These are phyloP conservation scores for Trichosphaerium sp. DNA, from an alignment of 78 protist genomes.

Conservation along the genomic window DNA sequence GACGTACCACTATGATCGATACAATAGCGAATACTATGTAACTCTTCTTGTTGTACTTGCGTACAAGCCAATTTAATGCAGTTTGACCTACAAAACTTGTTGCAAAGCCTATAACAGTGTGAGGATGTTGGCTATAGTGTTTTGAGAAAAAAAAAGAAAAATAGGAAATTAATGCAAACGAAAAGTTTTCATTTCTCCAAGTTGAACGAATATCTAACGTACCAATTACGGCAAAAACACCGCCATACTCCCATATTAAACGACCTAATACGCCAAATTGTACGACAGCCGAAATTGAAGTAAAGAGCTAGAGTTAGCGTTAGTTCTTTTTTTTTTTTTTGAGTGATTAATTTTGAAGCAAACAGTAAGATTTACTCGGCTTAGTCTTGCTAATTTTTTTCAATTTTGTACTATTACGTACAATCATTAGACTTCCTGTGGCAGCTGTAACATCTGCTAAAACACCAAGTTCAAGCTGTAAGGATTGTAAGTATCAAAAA, in stretches of 20 bases:
- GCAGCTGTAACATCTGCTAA: conserved; percentile 35
- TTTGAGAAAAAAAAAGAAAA: no score
- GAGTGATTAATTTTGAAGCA: not conserved
- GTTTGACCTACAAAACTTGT: conserved; percentile 28
- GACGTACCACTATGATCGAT: conserved; percentile 7
- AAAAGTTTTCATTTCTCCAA: no score
- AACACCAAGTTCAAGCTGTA: conserved; percentile 34
- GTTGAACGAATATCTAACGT: no score
- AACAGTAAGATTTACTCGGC: no score
- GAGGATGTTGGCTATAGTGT: no score
- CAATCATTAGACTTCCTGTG: conserved; percentile 35
- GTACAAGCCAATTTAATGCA: conserved; percentile 20
- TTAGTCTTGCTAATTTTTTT: no score
- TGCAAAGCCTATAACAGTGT: no score
- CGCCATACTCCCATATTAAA: conserved; percentile 26
- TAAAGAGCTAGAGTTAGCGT: conserved; percentile 8
- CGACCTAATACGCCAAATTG: conserved; percentile 31
- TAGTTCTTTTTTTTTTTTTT: not conserved
- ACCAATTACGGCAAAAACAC: conserved; percentile 12
- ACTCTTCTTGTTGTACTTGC: conserved; percentile 28
- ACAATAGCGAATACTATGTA: conserved; percentile 21
- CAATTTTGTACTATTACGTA: not conserved
- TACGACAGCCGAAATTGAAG: conserved; percentile 21
- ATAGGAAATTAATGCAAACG: no score
- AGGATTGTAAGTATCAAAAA: no score